A percentile compares a stretch with the other conserved stretches of the same genome.
Evolutionary conservation across 345 rosid species (phyloP).

Genomic region (Euphorbia tirucalli): DNA sequence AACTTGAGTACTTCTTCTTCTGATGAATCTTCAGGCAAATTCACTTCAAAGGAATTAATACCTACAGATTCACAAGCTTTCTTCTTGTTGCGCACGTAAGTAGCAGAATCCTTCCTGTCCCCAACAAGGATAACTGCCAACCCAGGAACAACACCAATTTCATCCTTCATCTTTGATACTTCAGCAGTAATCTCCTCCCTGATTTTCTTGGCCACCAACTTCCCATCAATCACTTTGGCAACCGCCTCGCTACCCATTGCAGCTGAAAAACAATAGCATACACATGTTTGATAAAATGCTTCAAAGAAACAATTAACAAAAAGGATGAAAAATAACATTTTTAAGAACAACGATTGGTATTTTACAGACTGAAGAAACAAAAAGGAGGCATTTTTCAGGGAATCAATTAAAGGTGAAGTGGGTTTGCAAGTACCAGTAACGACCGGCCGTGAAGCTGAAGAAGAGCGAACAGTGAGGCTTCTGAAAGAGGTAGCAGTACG

Average conservation of each 20-base stretch:
- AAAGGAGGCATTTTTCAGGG: not conserved
- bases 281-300: constrained; percentile 16
- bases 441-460: not conserved
- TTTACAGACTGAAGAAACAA: too few species aligned
- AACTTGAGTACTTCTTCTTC: constrained; percentile 64
- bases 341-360: too few species aligned
- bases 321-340: too few species aligned
- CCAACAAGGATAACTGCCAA: constrained; percentile 85
- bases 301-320: not conserved
- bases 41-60: constrained; percentile 65
- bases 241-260: constrained; percentile 30
- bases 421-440: not conserved
- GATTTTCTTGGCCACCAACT: constrained; percentile 60
- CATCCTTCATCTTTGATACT: constrained; percentile 75
- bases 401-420: not conserved
- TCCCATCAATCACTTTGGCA: constrained; percentile 77
- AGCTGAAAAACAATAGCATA: constrained; percentile 28
- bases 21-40: constrained; percentile 52
- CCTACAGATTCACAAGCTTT: constrained; percentile 82
- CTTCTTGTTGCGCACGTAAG: constrained; percentile 83
- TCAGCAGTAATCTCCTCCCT: constrained; percentile 64
- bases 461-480: not conserved
- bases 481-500: constrained; percentile 1
- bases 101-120: constrained; percentile 74
- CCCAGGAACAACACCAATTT: constrained; percentile 67